These are phyloP conservation scores for Beverwykella pulmonaria DNA, from an alignment of 495 filamentous ascomycete species.

Conservation along the genomic window DNA sequence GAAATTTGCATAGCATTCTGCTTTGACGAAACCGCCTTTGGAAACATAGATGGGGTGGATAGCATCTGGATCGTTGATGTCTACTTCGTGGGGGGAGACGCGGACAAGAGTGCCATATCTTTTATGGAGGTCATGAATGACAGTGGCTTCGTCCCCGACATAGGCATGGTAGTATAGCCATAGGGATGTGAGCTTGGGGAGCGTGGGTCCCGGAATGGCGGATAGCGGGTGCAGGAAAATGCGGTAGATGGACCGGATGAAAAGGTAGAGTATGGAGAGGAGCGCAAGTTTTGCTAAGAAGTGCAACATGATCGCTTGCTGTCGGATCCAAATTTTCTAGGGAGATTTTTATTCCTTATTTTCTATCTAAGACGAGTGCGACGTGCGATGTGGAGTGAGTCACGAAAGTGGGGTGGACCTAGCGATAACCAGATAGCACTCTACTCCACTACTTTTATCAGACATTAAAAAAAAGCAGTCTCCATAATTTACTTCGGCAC, in stretches of 20 bases:
- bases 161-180: slow-evolving; percentile 21
- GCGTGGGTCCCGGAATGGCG: slow-evolving; percentile 11
- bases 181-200: slow-evolving; percentile 1
- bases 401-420: too few species aligned
- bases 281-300: background rate
- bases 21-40: slow-evolving; percentile 19
- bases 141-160: slow-evolving; percentile 11
- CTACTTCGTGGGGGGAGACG: slow-evolving; percentile 25
- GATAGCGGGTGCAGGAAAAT: slow-evolving; percentile 17
- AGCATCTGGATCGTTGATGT: slow-evolving; percentile 17
- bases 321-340: too few species aligned
- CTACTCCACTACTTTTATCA: too few species aligned
- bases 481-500: too few species aligned
- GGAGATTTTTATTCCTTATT: too few species aligned
- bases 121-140: slow-evolving; percentile 1
- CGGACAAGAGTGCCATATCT: slow-evolving; percentile 17
- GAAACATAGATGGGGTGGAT: slow-evolving; percentile 14
- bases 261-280: background rate
- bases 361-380: too few species aligned
- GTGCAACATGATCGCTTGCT: background rate
- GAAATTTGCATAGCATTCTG: slow-evolving; percentile 48
- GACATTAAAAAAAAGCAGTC: too few species aligned
- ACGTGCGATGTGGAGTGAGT: too few species aligned
- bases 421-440: too few species aligned
- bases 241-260: slow-evolving; percentile 3